These are phyloP conservation scores for Colletotrichum tanaceti DNA, from an alignment of 2,329 filamentous ascomycete species.

Conservation along the genomic window DNA sequence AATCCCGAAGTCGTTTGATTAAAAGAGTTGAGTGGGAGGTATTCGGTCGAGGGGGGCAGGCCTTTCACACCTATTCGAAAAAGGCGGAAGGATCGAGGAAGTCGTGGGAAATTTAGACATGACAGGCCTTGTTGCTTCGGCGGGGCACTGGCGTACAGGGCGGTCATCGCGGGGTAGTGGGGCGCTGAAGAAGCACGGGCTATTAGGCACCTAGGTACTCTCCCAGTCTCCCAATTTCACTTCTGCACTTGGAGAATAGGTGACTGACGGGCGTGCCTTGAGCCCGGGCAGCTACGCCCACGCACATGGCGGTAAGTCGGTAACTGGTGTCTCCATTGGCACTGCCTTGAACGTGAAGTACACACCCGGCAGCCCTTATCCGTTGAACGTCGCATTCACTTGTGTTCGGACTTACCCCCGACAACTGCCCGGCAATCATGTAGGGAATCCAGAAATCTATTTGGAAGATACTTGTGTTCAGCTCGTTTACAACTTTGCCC, in stretches of 20 bases:
- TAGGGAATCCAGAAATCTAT: background rate
- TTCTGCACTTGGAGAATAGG: background rate
- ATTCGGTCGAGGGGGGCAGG: background rate
- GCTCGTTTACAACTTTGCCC: background rate
- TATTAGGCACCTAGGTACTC: too few species aligned
- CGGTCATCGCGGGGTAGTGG: slow-evolving; percentile 38
- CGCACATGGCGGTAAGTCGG: too few species aligned
- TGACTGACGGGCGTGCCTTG: background rate
- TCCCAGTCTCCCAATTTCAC: background rate
- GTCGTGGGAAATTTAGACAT: slow-evolving; percentile 34
- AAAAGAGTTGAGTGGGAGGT: slow-evolving; percentile 3
- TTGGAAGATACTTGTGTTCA: background rate
- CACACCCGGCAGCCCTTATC: too few species aligned
- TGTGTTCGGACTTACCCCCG: background rate
- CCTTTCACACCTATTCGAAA: slow-evolving; percentile 16
- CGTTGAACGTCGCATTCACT: too few species aligned
- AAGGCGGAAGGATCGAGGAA: slow-evolving; percentile 22
- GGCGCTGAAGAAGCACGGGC: slow-evolving; percentile 31
- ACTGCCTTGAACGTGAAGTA: too few species aligned
- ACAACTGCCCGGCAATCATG: background rate
- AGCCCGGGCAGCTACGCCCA: background rate
- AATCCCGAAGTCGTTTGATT: slow-evolving; percentile 21
- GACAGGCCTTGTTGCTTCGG: slow-evolving; percentile 31
- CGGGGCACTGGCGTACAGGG: slow-evolving; percentile 35
- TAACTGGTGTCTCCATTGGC: too few species aligned